Conservation (phyloP, 192 early-diverging fungal genomes). For the Phlyctochytrium arcticum region DNA sequence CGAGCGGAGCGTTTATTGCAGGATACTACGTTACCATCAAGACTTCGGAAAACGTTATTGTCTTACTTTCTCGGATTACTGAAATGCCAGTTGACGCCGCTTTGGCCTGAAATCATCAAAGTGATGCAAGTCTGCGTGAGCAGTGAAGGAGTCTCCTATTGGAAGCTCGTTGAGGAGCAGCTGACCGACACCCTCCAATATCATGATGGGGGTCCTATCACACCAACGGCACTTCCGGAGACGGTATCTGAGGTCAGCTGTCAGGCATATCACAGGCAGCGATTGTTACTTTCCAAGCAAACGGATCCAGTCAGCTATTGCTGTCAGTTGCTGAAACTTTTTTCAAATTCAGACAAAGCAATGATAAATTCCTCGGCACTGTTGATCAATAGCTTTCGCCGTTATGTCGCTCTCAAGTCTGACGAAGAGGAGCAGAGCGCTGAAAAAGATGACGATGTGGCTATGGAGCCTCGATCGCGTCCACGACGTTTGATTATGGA, state of each 20-base stretch:
- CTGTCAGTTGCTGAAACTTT: no score
- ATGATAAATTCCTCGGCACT: constrained; percentile 35
- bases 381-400: constrained; percentile 31
- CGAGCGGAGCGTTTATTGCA: constrained; percentile 61
- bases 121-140: background rate
- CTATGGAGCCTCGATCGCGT: background rate
- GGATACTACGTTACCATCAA: constrained; percentile 58
- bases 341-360: no score
- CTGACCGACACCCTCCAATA: background rate
- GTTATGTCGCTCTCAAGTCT: constrained; percentile 23
- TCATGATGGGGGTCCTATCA: background rate
- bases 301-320: no score
- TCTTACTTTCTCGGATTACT: constrained; percentile 67
- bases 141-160: constrained; percentile 26
- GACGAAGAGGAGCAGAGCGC: constrained; percentile 35
- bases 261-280: no score
- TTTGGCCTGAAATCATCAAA: constrained; percentile 76
- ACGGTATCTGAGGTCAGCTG: background rate
- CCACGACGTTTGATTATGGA: background rate
- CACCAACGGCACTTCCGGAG: background rate
- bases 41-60: constrained; percentile 66
- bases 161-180: constrained; percentile 31
- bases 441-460: constrained; percentile 29
- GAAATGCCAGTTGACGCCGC: constrained; percentile 74
- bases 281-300: no score